Evolutionary conservation across 2,329 filamentous ascomycete species (phyloP), one percentile per base, ranked within the genome.

Genomic region (Leptographium procerum): DNA sequence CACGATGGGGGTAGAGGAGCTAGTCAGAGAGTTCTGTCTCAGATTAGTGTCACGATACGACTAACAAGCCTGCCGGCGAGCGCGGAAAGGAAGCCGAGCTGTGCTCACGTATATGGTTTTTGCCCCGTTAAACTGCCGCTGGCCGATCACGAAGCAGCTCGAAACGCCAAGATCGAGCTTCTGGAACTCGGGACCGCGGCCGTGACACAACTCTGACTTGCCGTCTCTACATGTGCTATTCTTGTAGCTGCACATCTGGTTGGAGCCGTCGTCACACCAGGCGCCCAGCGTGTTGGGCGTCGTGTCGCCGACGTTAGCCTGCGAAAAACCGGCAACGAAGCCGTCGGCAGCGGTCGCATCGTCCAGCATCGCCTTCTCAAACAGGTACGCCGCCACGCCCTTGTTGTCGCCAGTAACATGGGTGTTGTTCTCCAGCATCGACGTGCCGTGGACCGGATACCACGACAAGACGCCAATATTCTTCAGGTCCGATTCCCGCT

Each of bases 401-500:
- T 97, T 97, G 75, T 97, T 97, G 70, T 97, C 92, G n/a, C 89
- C 92, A 3, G 91, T 86, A 55, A 94, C 83, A 16, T 96, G 78
- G 0, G 91, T 96, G 72, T 96, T 96, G 73, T 96, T 96, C 57
- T 88, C 87, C 28, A 91, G 83, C 71, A 96, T 82, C 0, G 90
- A 95, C 0, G 92, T 97, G 52, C 91, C 91, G 69, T 97, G 92
- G 0, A 91, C 88, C 3, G 92, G 84, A 69, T 92, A 96, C 89
- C 91, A 97, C 19, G 89, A 94, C 59, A 97, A 73, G 1, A 95
- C 76, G 14, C 90, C 91, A 48, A 90, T 82, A 59, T 86, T 86
- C 72, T 90, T 91, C 53, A 80, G 78, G 66, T 94, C 89, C 0
- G 82, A 86, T 11, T 82, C 81, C 43, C 88, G 81, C 63, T 84